Evolutionary conservation across 345 rosid species (phyloP).

Genomic region (Crucihimalaya himalaica): DNA sequence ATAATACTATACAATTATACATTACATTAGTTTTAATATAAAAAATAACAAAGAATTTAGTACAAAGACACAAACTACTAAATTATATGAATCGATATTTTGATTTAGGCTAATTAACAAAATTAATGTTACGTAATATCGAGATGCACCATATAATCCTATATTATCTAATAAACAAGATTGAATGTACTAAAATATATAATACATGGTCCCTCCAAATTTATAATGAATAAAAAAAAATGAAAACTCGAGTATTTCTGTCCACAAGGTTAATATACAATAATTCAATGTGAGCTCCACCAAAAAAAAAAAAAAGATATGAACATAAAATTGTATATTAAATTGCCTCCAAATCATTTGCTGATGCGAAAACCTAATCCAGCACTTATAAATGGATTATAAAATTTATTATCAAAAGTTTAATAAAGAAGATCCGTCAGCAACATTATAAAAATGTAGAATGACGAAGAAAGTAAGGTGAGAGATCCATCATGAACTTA

Average conservation of each 20-base stretch:
- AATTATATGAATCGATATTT: no score
- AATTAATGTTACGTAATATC: not conserved
- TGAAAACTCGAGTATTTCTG: not conserved
- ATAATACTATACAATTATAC: no score
- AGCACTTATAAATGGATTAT: slow-evolving; percentile 13
- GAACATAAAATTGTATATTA: not conserved
- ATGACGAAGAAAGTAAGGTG: slow-evolving; percentile 22
- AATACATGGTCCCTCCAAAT: not conserved
- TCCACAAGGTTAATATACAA: not conserved
- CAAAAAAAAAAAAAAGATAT: not conserved
- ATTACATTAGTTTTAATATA: no score
- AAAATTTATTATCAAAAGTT: not conserved
- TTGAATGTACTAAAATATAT: not conserved
- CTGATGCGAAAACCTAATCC: slow-evolving; percentile 39
- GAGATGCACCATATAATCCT: not conserved
- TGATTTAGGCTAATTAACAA: no score
- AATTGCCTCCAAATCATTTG: slow-evolving; percentile 21
- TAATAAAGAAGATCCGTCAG: slow-evolving; percentile 20
- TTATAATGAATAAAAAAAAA: not conserved
- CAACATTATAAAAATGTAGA: slow-evolving; percentile 15
- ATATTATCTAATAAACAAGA: not conserved
- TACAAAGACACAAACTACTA: no score
- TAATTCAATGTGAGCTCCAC: slow-evolving; percentile 30
- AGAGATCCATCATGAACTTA: slow-evolving; percentile 22
- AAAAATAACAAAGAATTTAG: no score